These are phyloP conservation scores for Eustoma russellianum DNA, from an alignment of 257 asterid species.

Conservation along the genomic window DNA sequence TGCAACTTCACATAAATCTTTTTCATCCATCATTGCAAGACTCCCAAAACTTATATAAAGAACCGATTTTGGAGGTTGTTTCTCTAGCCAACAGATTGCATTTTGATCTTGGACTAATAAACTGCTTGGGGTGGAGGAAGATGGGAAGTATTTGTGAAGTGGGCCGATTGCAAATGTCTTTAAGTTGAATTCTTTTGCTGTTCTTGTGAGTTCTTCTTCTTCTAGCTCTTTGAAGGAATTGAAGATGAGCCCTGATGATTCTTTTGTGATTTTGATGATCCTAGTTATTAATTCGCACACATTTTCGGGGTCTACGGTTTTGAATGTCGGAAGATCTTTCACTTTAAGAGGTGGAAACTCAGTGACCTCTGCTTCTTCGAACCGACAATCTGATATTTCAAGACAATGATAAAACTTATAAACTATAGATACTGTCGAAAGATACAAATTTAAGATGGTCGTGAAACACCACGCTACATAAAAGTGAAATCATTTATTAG, in stretches of 20 bases:
- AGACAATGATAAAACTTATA: not conserved
- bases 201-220: slow-evolving; percentile 17
- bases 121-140: slow-evolving; percentile 20
- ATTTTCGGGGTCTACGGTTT: slow-evolving; percentile 9
- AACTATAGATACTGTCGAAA: not conserved
- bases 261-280: slow-evolving; percentile 25
- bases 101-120: slow-evolving; percentile 25
- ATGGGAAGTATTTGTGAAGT: slow-evolving; percentile 27
- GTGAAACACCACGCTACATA: not conserved
- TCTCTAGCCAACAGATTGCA: slow-evolving; percentile 42
- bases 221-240: slow-evolving; percentile 50
- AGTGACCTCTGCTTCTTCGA: slow-evolving; percentile 19
- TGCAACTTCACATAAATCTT: slow-evolving; percentile 11
- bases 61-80: slow-evolving; percentile 27
- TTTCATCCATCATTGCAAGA: slow-evolving; percentile 8
- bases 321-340: slow-evolving; percentile 35
- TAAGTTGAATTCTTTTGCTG: slow-evolving; percentile 19
- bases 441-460: too few relatives aligned
- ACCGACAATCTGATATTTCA: slow-evolving; percentile 7
- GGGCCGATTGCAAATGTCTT: slow-evolving; percentile 45
- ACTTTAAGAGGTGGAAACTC: slow-evolving; percentile 45
- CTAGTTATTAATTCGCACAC: slow-evolving; percentile 5
- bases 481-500: not conserved
- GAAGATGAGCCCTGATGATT: slow-evolving; percentile 39
- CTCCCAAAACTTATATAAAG: slow-evolving; percentile 23